Conservation (phyloP, 2,329 filamentous ascomycete genomes). For the Penicillium sp. region DNA sequence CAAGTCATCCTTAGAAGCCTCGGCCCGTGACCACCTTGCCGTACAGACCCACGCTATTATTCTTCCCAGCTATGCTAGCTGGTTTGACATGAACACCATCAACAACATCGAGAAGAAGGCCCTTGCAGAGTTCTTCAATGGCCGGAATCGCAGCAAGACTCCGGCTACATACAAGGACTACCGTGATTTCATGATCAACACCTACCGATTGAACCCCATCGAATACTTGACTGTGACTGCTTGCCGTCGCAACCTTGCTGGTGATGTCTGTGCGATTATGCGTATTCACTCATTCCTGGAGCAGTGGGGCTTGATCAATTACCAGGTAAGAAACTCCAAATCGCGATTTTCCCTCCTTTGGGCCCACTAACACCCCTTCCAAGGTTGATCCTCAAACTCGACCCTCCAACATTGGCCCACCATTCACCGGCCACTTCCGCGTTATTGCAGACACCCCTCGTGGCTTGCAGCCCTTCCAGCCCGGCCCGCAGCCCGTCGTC, state of each 20-base stretch:
- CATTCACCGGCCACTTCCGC: constrained; percentile 96
- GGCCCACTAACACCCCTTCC: constrained; percentile 28
- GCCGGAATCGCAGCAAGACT: constrained; percentile 96
- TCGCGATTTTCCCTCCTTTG: not conserved
- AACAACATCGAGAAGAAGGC: constrained; percentile 92
- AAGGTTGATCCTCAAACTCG: constrained; percentile 95
- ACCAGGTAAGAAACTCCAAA: constrained; percentile 68
- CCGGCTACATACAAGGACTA: constrained; percentile 98
- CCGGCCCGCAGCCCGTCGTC: constrained; percentile 71
- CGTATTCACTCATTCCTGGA: constrained; percentile 96
- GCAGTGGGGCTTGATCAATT: constrained; percentile 98
- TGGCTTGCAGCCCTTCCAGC: constrained; percentile 92
- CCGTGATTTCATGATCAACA: constrained; percentile 99
- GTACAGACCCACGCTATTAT: constrained; percentile 95
- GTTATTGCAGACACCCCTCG: constrained; percentile 94
- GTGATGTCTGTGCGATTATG: constrained; percentile 99
- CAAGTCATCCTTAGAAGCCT: constrained; percentile 79
- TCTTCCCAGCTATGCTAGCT: constrained; percentile 94
- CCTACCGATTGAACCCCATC: constrained; percentile 90
- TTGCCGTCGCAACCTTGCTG: constrained; percentile 89
- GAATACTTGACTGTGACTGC: constrained; percentile 98
- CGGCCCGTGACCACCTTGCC: constrained; percentile 87
- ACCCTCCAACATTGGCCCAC: constrained; percentile 91
- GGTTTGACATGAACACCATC: constrained; percentile 97
- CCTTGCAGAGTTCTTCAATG: constrained; percentile 98